Evolutionary conservation across 495 filamentous ascomycete species (phyloP).

Genomic region (Aspergillus sclerotioniger): DNA sequence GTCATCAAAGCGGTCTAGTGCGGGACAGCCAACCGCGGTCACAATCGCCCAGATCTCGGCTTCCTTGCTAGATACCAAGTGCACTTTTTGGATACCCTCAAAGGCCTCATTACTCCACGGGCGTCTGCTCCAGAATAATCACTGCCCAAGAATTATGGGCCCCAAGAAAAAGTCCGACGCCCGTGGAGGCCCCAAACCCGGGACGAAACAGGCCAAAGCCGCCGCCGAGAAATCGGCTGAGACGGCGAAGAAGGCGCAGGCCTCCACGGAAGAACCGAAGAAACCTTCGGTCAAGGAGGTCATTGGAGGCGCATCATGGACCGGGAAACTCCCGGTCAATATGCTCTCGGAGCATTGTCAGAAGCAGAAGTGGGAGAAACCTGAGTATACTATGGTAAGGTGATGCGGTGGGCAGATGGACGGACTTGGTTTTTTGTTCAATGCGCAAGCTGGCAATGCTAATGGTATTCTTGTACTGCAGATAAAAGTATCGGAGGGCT

Average conservation of each 20-base stretch:
- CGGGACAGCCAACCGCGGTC: constrained; percentile 27
- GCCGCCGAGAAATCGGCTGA: constrained; percentile 33
- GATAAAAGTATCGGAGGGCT: constrained; percentile 59
- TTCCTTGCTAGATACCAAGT: constrained; percentile 1
- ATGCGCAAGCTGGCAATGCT: constrained; percentile 11
- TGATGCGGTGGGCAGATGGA: not conserved
- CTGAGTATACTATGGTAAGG: constrained; percentile 77
- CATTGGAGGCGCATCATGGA: constrained; percentile 96
- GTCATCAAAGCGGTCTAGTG: constrained; percentile 32
- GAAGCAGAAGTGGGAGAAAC: constrained; percentile 91
- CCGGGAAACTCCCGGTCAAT: constrained; percentile 91
- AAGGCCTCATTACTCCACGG: constrained; percentile 22
- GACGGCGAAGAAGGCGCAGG: constrained; percentile 30
- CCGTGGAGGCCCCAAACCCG: constrained; percentile 44
- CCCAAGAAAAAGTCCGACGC: constrained; percentile 45
- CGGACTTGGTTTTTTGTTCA: not conserved
- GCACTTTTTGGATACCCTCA: not conserved
- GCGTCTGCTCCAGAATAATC: constrained; percentile 14
- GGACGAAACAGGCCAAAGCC: constrained; percentile 47
- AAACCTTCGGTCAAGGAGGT: constrained; percentile 80
- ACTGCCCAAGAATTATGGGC: constrained; percentile 29
- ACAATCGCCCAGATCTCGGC: constrained; percentile 13
- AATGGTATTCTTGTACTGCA: constrained; percentile 21
- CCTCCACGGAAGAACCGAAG: constrained; percentile 57
- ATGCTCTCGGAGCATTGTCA: constrained; percentile 92